A percentile compares a stretch with the other conserved stretches of the same genome.
phyloP scores from a whole-genome alignment of 2,329 filamentous ascomycete genomes.

The Trichoderma koningii region DNA sequence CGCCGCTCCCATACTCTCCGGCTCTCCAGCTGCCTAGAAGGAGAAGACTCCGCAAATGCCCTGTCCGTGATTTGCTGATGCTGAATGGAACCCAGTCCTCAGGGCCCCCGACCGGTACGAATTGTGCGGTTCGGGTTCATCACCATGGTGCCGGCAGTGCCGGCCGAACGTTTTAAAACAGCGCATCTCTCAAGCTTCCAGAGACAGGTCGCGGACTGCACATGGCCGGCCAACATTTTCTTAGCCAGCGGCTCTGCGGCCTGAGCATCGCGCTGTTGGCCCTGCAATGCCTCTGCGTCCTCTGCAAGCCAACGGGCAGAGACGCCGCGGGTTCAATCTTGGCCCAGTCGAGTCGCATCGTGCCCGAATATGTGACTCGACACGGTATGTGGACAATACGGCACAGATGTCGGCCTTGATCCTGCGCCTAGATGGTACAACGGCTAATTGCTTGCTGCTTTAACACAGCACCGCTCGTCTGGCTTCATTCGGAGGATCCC shows the following conservation, averaged over 20 bases:
- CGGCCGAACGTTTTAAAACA: conserved; percentile 10
- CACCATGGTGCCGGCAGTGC: neutral
- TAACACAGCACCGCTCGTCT: conserved; percentile 8
- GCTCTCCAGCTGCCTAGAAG: no score
- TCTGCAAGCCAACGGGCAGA: neutral
- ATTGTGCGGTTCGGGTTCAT: neutral
- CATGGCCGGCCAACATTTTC: conserved; percentile 10
- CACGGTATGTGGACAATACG: neutral
- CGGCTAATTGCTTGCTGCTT: neutral
- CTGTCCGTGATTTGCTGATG: neutral
- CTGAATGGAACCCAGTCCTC: neutral
- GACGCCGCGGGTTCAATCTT: neutral
- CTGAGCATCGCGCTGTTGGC: conserved; percentile 8
- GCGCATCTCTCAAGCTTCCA: conserved; percentile 2
- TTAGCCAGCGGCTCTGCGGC: neutral
- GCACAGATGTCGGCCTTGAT: neutral
- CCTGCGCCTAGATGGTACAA: neutral
- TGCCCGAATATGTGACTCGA: conserved; percentile 8
- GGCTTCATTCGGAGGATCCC: conserved; percentile 17
- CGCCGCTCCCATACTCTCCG: no score
- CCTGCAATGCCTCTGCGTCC: neutral
- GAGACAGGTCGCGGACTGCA: conserved; percentile 2
- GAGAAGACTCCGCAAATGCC: no score
- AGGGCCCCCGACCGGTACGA: neutral
- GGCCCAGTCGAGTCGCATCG: neutral